Base-by-base conservation (phyloP, 495 filamentous ascomycete genomes). In the Tetracladium setigerum region DNA sequence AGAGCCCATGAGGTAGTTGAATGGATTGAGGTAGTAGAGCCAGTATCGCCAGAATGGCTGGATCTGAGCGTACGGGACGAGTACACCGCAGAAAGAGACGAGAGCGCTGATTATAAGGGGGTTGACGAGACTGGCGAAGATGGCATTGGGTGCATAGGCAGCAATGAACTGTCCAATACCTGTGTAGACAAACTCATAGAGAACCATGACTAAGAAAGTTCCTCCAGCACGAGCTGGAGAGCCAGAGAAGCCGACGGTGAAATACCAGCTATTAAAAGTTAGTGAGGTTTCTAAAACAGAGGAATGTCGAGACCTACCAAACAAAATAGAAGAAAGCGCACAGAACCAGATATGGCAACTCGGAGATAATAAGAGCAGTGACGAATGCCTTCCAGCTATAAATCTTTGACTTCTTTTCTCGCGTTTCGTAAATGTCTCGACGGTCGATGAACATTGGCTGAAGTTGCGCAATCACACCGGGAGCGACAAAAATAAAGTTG, bases 401-500 rank as follows among this genome's bases (percentile, higher is more conserved):
- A 34, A 84, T 83, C 54, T 85, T 87, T 14, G 79, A 79, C 27
- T 81, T 82, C 22, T 76, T 71, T 64, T 91, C 86, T 15, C 86
- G 75, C 0, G 80, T 74, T 56, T 83, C 72, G 57, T 83, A 92
- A 11, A 92, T 70, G 19, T 78, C 74, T n/a, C 86, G 73, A 31
- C 79, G 69, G 46, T 73, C 61, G 48, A 87, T 69, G 55, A 84
- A 89, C 15, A 79, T 76, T 0, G 86, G 85, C 65, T 87, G 83
- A 22, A 87, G 72, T 54, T 77, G 72, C 6, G 50, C 55, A 14
- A 67, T 56, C 11, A 60, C 53, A 34, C 59, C 58, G 9, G 60
- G 60, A 1, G 62, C 60, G 32, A 67, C 57, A 46, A 67, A 62
- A 39, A 67, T 58, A 52, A 55, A 59, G 17, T 59, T 57, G 49